These are phyloP conservation scores for Vitis hybrid DNA, from an alignment of 177 flowering plant genomes.

Conservation along the genomic window DNA sequence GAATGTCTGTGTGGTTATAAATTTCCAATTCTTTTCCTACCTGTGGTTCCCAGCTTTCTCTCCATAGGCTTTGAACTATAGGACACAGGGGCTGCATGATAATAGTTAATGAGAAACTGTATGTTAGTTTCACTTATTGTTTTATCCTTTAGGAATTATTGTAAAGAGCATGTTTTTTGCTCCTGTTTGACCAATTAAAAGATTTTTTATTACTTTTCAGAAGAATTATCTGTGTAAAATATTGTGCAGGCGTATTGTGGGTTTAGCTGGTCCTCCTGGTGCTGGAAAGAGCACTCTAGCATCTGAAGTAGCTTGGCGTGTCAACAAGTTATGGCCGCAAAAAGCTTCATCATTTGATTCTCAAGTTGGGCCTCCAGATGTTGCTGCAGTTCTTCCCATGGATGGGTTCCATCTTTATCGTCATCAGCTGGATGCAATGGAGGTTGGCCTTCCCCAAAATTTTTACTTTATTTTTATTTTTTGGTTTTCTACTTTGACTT, in stretches of 20 bases:
- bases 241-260: constrained; percentile 66
- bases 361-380: constrained; percentile 54
- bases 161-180: neutral
- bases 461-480: neutral
- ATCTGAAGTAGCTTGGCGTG: constrained; percentile 61
- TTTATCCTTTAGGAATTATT: no score
- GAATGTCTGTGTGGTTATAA: no score
- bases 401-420: constrained; percentile 99
- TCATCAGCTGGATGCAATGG: constrained; percentile 84
- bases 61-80: no score
- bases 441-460: constrained; percentile 41
- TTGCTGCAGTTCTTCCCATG: constrained; percentile 87
- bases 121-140: no score
- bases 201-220: neutral
- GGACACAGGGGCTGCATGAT: no score
- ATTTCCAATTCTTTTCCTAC: no score
- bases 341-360: constrained; percentile 54
- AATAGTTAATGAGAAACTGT: no score
- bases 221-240: neutral
- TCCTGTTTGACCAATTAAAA: neutral
- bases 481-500: neutral
- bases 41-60: no score
- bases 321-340: constrained; percentile 72
- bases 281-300: constrained; percentile 92
- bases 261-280: constrained; percentile 97